Conservation (phyloP, 1,284 basidiomycete genomes). For the Ceratobasidium sp. region DNA sequence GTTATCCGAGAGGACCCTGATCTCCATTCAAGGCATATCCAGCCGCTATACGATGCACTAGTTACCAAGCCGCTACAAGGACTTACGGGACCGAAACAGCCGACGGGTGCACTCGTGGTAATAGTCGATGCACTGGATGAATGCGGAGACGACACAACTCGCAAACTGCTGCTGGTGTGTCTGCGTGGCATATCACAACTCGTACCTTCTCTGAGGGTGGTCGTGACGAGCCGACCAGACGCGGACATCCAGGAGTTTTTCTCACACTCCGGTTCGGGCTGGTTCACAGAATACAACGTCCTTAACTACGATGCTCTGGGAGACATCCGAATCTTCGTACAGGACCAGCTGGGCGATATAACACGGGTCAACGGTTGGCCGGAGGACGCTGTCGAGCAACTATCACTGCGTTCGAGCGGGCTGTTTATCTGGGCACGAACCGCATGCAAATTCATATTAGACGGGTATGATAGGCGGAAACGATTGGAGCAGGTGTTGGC, state of each 20-base stretch:
- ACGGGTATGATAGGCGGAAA: background rate
- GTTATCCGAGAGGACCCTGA: background rate
- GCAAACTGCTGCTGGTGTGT: background rate
- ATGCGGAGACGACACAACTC: conserved; percentile 4
- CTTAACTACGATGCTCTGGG: background rate
- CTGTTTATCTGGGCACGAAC: conserved; percentile 37
- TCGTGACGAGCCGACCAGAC: conserved; percentile 25
- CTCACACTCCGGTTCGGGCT: too few species aligned
- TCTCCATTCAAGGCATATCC: background rate
- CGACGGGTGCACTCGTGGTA: background rate
- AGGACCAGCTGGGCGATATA: background rate
- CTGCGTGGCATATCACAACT: background rate
- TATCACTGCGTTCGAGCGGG: background rate
- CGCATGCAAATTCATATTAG: conserved; percentile 1
- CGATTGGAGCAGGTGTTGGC: background rate
- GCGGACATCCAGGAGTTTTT: conserved; percentile 7
- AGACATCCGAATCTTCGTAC: conserved; percentile 2
- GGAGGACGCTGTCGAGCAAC: background rate
- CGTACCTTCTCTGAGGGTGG: background rate
- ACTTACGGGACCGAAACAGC: background rate
- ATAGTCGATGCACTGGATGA: conserved; percentile 41
- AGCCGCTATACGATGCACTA: background rate
- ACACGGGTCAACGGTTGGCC: background rate
- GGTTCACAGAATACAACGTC: background rate
- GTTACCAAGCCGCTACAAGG: background rate